A percentile compares a stretch with the other conserved stretches of the same genome.
Evolutionary conservation across 129 eudicot species (phyloP).

Genomic region (Apium graveolens): DNA sequence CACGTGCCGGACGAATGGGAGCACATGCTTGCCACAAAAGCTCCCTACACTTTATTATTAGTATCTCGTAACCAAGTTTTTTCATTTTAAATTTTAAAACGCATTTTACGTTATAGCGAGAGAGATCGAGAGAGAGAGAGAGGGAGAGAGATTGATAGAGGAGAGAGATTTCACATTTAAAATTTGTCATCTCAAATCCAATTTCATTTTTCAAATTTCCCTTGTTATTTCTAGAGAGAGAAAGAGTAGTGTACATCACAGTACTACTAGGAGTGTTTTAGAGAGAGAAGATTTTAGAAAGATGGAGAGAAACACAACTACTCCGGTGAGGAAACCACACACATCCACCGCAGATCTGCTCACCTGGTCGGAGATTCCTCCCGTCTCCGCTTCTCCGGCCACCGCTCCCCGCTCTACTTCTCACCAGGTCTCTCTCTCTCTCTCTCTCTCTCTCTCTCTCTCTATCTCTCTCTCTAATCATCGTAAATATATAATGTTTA

Average conservation of each 20-base stretch:
- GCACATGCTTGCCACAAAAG: conserved; percentile 49
- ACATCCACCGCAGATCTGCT: conserved; percentile 96
- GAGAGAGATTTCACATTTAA: neutral
- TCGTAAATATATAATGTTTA: too few species aligned
- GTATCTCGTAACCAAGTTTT: neutral
- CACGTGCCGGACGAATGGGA: conserved; percentile 45
- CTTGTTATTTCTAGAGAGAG: neutral
- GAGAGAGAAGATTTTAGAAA: neutral
- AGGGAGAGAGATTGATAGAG: too few species aligned
- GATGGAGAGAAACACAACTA: conserved; percentile 3
- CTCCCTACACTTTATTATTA: conserved; percentile 15
- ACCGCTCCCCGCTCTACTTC: conserved; percentile 39
- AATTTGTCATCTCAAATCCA: neutral
- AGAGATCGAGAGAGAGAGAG: too few species aligned
- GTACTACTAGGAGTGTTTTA: too few species aligned
- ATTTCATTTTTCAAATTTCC: conserved; percentile 2
- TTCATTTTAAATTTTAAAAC: too few species aligned
- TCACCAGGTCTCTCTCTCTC: conserved; percentile 34
- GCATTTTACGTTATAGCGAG: too few species aligned
- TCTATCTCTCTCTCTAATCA: neutral
- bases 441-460: neutral
- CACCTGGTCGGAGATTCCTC: conserved; percentile 82
- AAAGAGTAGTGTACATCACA: too few species aligned
- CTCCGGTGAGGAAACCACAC: conserved; percentile 93
- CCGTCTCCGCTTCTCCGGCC: conserved; percentile 45